Evolutionary conservation across 140 eudicot genomes (phyloP).

Genomic region (Flaveria floridana): DNA sequence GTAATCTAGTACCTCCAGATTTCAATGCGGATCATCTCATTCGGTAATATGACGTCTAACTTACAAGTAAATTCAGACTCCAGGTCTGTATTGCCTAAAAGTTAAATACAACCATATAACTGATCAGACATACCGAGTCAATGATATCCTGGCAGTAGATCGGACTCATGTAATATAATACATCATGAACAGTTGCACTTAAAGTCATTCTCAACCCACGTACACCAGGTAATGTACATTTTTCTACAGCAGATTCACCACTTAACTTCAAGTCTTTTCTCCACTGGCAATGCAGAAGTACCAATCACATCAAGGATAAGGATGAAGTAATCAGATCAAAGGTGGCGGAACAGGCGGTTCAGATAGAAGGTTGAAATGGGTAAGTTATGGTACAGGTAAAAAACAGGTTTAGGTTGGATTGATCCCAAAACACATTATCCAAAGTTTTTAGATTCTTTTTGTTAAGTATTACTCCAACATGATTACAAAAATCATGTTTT

Average conservation of each 20-base stretch:
- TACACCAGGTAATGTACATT: slow-evolving; percentile 84
- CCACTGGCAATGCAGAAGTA: slow-evolving; percentile 57
- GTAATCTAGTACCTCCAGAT: neutral
- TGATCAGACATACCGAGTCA: slow-evolving; percentile 61
- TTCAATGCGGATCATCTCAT: neutral
- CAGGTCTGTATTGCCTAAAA: neutral
- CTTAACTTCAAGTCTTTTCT: slow-evolving; percentile 86
- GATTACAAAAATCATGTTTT: neutral
- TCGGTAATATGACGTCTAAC: neutral
- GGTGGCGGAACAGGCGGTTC: neutral
- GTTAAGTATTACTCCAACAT: neutral
- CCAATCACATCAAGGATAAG: neutral
- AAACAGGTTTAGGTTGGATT: neutral
- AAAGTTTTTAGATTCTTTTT: neutral
- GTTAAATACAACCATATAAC: neutral
- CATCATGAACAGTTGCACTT: slow-evolving; percentile 99
- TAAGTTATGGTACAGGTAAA: neutral
- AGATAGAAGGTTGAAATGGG: neutral
- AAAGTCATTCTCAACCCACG: slow-evolving; percentile 78
- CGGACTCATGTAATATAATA: slow-evolving; percentile 97
- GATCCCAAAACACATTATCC: slow-evolving; percentile 1
- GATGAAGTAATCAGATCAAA: neutral
- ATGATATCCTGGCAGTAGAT: slow-evolving; percentile 92
- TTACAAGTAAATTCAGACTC: neutral
- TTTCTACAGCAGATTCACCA: slow-evolving; percentile 94